Conservation (phyloP, 2,329 filamentous ascomycete species). For the Cladobotryum protrusum region DNA sequence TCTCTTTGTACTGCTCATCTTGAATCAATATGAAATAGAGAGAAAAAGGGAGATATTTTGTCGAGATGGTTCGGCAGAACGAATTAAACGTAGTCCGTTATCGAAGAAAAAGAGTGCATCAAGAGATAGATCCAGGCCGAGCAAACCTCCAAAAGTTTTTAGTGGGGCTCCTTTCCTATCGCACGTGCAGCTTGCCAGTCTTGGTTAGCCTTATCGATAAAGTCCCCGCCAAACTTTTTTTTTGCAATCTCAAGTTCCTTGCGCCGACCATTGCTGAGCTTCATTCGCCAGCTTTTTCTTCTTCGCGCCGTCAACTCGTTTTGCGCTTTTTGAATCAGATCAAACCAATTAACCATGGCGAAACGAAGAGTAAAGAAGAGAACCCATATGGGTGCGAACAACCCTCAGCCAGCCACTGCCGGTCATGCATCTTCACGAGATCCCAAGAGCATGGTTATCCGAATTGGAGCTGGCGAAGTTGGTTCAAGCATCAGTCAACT, state of each 20-base stretch:
- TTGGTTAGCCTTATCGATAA: constrained; percentile 25
- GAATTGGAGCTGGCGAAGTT: constrained; percentile 89
- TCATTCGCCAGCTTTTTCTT: not conserved
- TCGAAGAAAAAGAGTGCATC: too few species aligned
- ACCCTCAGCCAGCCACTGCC: constrained; percentile 49
- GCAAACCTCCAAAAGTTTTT: constrained; percentile 16
- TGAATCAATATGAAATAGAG: constrained; percentile 9
- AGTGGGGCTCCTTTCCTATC: constrained; percentile 28
- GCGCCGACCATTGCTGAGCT: not conserved
- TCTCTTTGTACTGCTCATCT: constrained; percentile 36
- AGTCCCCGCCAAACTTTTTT: constrained; percentile 29
- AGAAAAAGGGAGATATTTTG: constrained; percentile 3
- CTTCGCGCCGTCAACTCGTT: not conserved
- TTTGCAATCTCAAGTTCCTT: constrained; percentile 1
- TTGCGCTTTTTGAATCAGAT: constrained; percentile 1
- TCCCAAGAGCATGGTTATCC: constrained; percentile 97
- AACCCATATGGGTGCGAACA: constrained; percentile 67
- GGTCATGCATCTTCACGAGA: constrained; percentile 59
- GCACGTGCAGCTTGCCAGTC: constrained; percentile 17
- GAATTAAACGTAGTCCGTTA: not conserved
- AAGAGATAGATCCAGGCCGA: not conserved
- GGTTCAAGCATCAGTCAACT: constrained; percentile 87
- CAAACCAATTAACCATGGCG: constrained; percentile 54
- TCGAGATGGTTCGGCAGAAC: not conserved
- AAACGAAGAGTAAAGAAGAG: constrained; percentile 79